Base-by-base conservation (phyloP, 1,284 basidiomycete species). In the Trametes hirsuta region DNA sequence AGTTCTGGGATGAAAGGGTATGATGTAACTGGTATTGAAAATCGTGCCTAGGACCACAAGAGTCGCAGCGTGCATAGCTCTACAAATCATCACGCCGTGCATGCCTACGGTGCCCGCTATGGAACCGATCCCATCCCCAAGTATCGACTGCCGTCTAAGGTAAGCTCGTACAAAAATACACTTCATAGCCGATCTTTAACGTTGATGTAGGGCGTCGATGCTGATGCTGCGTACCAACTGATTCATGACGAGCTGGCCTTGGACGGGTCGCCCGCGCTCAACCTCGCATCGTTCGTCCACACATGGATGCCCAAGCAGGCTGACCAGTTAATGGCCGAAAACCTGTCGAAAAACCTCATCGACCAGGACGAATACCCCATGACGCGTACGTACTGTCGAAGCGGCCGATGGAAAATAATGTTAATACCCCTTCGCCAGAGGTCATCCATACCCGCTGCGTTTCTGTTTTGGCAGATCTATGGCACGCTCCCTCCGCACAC, bases 351-450 rank as follows among this genome's bases (percentile, higher is more conserved):
- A 76, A 96, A 95, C 73, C 76, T 96, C 53, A 94, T 95, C 52
- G 95, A 94, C 73, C 88, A 90, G 70, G 96, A 97, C 70, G 94
- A 97, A 74, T 97, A 97, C 74, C 94, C 94, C 15, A 86, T 89
- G 58, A 92, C 91, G 0, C 88, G 88, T 87, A 70, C 51, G 81
- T 74, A 59, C 45, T 66, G 6, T 2, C 15, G 24, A n/a, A 14
- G 4, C 21, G 15, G 15, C 1, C 10, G 1, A 24, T 9, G 2
- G 9, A 41, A 21, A 30, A 18, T 47, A 15, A n/a, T 35, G 30
- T 44, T 54, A 18, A 47, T 36, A 35, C 49, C 30, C 30, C 24
- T n/a, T 64, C 37, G 47, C 39, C 64, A 87, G 87, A 90, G 73
- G 76, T 85, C 35, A 82, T 95, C 52, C 93, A 94, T 71, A 87